Percentiles rank a stretch among this genome's conserved stretches.
Conservation (phyloP, 371 early-diverging fungal genomes). For the Apophysomyces trapeziformis region DNA sequence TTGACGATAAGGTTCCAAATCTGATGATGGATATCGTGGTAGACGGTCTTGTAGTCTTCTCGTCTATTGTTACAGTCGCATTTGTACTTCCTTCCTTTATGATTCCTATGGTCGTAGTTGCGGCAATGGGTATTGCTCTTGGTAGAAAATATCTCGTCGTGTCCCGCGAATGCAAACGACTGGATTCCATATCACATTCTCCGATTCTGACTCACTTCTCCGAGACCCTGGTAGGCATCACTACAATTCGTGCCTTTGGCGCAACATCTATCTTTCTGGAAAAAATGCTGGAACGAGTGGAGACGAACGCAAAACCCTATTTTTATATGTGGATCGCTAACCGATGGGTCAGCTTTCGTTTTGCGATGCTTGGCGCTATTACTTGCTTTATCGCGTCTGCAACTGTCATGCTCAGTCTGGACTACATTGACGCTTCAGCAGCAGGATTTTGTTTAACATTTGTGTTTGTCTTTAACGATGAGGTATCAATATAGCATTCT, state of each 20-base stretch:
- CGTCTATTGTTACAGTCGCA: conserved; percentile 67
- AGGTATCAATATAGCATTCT: conserved; percentile 27
- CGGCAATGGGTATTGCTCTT: conserved; percentile 51
- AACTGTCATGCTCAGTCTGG: conserved; percentile 47
- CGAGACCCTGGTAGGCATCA: conserved; percentile 54
- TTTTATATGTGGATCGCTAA: conserved; percentile 79
- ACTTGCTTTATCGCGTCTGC: conserved; percentile 64
- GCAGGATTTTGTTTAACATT: conserved; percentile 80
- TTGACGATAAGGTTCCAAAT: conserved; percentile 54
- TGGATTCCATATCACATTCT: conserved; percentile 76
- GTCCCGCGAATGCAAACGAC: conserved; percentile 80
- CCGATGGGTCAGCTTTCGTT: conserved; percentile 83
- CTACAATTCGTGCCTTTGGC: conserved; percentile 74
- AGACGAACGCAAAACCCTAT: conserved; percentile 71
- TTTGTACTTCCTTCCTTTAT: conserved; percentile 63
- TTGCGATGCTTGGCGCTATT: conserved; percentile 65
- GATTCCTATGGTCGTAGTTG: conserved; percentile 47
- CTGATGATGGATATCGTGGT: conserved; percentile 54
- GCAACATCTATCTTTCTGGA: conserved; percentile 61
- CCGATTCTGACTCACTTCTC: conserved; percentile 73
- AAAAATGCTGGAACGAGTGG: conserved; percentile 57
- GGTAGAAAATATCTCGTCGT: conserved; percentile 70
- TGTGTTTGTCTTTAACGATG: conserved; percentile 71
- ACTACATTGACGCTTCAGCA: conserved; percentile 66
- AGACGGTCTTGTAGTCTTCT: conserved; percentile 55